A percentile compares a stretch with the other conserved stretches of the same genome.
Conservation (phyloP, 2,329 filamentous ascomycete species). For the Aspergillus neoniger region DNA sequence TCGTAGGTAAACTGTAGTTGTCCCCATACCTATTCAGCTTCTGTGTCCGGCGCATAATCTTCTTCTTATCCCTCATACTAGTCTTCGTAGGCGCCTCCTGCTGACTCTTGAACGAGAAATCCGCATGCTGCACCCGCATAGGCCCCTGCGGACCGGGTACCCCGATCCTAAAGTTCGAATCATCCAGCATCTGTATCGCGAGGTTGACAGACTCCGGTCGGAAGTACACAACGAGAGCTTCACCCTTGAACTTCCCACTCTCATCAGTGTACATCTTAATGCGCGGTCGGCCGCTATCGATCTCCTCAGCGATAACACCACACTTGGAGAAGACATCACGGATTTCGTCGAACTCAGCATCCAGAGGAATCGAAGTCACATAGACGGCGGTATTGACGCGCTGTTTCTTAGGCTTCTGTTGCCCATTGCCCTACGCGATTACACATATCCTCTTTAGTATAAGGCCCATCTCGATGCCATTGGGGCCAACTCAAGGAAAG, state of each 20-base stretch:
- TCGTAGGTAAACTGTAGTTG: background rate
- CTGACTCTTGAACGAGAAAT: constrained; percentile 87
- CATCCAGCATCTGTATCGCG: constrained; percentile 56
- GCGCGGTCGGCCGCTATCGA: constrained; percentile 80
- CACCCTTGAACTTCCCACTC: constrained; percentile 84
- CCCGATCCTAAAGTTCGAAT: constrained; percentile 70
- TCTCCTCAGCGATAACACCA: constrained; percentile 90
- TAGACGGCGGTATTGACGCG: constrained; percentile 86
- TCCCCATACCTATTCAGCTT: constrained; percentile 69
- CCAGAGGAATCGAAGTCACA: constrained; percentile 80
- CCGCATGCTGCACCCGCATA: constrained; percentile 81
- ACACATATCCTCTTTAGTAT: background rate
- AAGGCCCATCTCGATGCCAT: background rate
- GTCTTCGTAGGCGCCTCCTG: constrained; percentile 62
- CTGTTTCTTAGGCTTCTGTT: constrained; percentile 43
- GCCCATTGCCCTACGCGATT: constrained; percentile 28
- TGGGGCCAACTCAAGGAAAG: background rate
- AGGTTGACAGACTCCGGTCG: constrained; percentile 86
- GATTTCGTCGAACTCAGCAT: constrained; percentile 79
- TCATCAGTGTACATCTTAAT: constrained; percentile 92
- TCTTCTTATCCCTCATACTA: constrained; percentile 72
- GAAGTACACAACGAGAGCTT: constrained; percentile 92
- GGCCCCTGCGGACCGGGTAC: constrained; percentile 55
- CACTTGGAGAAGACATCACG: constrained; percentile 82
- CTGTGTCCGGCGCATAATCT: constrained; percentile 88